Evolutionary conservation across 202 grass and related monocot species (phyloP).

Genomic region (Thinopyrum obtusiflorum): DNA sequence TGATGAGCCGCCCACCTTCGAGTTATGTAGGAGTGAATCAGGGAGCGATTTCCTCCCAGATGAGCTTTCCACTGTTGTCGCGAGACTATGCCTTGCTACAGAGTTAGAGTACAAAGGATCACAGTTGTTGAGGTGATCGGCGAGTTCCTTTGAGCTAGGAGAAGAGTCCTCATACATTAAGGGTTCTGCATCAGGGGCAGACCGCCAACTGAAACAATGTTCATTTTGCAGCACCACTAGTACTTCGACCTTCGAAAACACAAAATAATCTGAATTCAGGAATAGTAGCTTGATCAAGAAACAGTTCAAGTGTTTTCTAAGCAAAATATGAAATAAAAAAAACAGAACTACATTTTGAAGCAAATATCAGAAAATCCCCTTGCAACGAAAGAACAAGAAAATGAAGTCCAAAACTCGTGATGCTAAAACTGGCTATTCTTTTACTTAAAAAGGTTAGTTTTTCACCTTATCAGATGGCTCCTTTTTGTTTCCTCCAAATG

Average conservation of each 20-base stretch:
- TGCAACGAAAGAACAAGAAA: background rate
- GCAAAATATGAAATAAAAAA: background rate
- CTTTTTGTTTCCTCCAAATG: constrained; percentile 94
- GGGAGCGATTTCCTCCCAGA: constrained; percentile 81
- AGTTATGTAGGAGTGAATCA: constrained; percentile 53
- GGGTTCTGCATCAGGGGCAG: constrained; percentile 69
- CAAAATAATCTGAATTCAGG: background rate
- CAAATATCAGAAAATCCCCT: constrained; percentile 22
- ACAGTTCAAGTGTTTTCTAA: background rate
- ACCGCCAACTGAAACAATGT: constrained; percentile 86
- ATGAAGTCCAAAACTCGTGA: constrained; percentile 2
- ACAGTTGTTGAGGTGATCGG: constrained; percentile 46
- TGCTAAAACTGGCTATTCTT: background rate
- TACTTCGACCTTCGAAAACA: constrained; percentile 72
- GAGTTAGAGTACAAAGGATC: constrained; percentile 56
- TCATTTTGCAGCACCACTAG: constrained; percentile 75
- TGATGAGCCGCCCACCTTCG: constrained; percentile 49
- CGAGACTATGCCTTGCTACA: constrained; percentile 58
- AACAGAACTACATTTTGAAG: background rate
- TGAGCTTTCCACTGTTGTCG: constrained; percentile 60
- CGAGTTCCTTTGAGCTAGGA: constrained; percentile 56
- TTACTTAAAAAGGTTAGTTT: constrained; percentile 12
- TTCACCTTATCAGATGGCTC: constrained; percentile 90
- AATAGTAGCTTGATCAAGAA: constrained; percentile 2
- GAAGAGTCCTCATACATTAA: constrained; percentile 64